phyloP scores from a whole-genome alignment of 768 basidiomycete species.

The Mycena sanguinolenta region DNA sequence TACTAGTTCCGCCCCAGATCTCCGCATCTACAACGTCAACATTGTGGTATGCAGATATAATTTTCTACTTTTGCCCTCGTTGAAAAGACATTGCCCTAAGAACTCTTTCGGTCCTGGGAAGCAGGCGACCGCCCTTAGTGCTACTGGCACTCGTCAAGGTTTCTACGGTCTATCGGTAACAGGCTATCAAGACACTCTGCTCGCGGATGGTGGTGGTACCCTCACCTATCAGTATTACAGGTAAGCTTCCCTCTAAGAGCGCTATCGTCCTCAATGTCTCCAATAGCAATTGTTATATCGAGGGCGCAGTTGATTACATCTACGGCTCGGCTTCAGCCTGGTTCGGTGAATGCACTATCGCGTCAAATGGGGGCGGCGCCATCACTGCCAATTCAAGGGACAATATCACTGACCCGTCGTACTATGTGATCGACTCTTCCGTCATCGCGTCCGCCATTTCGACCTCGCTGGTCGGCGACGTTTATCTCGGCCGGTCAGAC shows the following conservation, averaged over 20 bases:
- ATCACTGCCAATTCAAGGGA: conserved; percentile 46
- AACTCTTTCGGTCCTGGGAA: conserved; percentile 43
- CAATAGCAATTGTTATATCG: conserved; percentile 44
- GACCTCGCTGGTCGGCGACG: conserved; percentile 37
- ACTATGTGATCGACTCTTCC: conserved; percentile 46
- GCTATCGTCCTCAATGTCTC: no score
- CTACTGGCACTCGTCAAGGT: conserved; percentile 39
- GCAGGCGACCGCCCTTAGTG: conserved; percentile 44
- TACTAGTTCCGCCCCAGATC: conserved; percentile 28
- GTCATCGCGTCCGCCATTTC: conserved; percentile 38
- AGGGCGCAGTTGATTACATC: conserved; percentile 47
- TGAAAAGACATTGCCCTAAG: background rate
- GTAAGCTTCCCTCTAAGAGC: background rate
- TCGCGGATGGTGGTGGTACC: conserved; percentile 39
- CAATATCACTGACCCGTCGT: conserved; percentile 37
- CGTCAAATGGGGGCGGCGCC: conserved; percentile 43
- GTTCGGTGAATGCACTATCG: conserved; percentile 46
- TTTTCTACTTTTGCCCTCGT: background rate
- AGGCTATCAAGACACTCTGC: conserved; percentile 46
- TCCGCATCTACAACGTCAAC: conserved; percentile 44
- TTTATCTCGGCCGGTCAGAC: conserved; percentile 41
- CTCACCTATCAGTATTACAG: conserved; percentile 42
- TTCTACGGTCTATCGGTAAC: conserved; percentile 43
- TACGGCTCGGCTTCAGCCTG: conserved; percentile 44
- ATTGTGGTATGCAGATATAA: conserved; percentile 22